Evolutionary conservation across 1,139 yeast species (phyloP).

Genomic region (Suhomyces yuchorum): DNA sequence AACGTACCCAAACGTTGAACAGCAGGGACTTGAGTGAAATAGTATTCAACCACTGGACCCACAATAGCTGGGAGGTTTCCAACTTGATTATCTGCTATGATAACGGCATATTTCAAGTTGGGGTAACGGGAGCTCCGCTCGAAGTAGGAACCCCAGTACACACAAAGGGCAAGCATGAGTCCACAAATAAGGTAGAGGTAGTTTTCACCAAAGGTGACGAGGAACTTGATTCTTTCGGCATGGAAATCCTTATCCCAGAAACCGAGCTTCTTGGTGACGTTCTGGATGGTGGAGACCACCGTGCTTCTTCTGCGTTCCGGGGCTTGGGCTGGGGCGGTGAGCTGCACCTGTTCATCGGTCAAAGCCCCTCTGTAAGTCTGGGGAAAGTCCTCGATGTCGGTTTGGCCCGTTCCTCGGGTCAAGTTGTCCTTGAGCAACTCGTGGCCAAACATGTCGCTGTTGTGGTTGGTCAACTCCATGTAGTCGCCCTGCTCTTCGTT

Average conservation of each 20-base stretch:
- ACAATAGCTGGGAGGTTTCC: constrained; percentile 29
- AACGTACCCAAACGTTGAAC: constrained; percentile 27
- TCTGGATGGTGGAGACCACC: constrained; percentile 24
- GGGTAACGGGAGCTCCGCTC: constrained; percentile 23
- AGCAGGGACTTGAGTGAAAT: constrained; percentile 27
- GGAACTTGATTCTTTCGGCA: constrained; percentile 23
- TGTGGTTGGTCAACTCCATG: background rate
- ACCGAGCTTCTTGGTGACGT: constrained; percentile 23
- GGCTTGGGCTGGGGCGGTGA: background rate
- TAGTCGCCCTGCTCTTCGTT: background rate
- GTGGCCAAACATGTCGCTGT: constrained; percentile 17
- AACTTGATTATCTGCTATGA: constrained; percentile 28
- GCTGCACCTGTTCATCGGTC: background rate
- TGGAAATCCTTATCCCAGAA: constrained; percentile 35
- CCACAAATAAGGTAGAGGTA: constrained; percentile 29
- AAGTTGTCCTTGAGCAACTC: constrained; percentile 4
- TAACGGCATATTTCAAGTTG: constrained; percentile 28
- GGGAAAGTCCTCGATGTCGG: constrained; percentile 17
- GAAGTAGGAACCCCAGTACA: constrained; percentile 38
- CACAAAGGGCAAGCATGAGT: constrained; percentile 27
- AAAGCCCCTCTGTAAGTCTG: constrained; percentile 1
- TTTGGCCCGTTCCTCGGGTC: background rate
- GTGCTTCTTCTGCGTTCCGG: constrained; percentile 22
- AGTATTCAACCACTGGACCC: constrained; percentile 27
- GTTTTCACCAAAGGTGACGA: constrained; percentile 24